Percentiles rank a stretch among this genome's conserved stretches.
Evolutionary conservation across 2,329 filamentous ascomycete genomes (phyloP).

Genomic region (Monilinia vaccinii-corymbosi): DNA sequence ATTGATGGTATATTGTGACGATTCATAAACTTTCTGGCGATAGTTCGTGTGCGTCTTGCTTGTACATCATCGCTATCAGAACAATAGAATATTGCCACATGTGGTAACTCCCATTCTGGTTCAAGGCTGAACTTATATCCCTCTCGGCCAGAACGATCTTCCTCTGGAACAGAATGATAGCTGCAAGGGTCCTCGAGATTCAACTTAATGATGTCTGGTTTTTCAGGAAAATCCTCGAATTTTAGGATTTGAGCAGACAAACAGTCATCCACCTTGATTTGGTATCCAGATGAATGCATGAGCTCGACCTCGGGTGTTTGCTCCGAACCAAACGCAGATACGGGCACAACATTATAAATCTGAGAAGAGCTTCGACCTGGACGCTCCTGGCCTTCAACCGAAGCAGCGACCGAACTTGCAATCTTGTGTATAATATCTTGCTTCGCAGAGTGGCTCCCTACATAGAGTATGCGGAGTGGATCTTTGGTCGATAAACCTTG

Average conservation of each 20-base stretch:
- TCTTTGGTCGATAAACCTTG: constrained; percentile 36
- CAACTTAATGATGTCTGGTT: constrained; percentile 34
- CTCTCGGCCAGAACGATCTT: constrained; percentile 28
- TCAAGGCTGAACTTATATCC: constrained; percentile 32
- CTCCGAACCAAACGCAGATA: constrained; percentile 39
- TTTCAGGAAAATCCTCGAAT: constrained; percentile 28
- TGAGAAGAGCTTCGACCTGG: constrained; percentile 32
- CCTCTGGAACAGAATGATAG: constrained; percentile 32
- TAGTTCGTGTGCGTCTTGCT: constrained; percentile 32
- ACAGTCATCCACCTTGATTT: constrained; percentile 44
- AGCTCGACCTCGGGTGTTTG: constrained; percentile 41
- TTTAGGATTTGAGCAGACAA: constrained; percentile 32
- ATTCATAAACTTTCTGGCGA: constrained; percentile 39
- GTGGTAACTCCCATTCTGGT: constrained; percentile 39
- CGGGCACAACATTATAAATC: constrained; percentile 43
- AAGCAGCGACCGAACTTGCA: constrained; percentile 39
- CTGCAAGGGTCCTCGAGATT: constrained; percentile 30
- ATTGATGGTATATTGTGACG: constrained; percentile 40
- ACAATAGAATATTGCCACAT: constrained; percentile 42
- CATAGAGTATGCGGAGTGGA: constrained; percentile 41
- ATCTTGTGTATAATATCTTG: constrained; percentile 38
- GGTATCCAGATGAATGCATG: constrained; percentile 41
- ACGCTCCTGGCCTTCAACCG: constrained; percentile 28
- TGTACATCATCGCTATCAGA: constrained; percentile 35
- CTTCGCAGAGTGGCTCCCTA: constrained; percentile 35